These are phyloP conservation scores for Eimeria praecox DNA, from an alignment of 169 alveolate species.

Conservation along the genomic window DNA sequence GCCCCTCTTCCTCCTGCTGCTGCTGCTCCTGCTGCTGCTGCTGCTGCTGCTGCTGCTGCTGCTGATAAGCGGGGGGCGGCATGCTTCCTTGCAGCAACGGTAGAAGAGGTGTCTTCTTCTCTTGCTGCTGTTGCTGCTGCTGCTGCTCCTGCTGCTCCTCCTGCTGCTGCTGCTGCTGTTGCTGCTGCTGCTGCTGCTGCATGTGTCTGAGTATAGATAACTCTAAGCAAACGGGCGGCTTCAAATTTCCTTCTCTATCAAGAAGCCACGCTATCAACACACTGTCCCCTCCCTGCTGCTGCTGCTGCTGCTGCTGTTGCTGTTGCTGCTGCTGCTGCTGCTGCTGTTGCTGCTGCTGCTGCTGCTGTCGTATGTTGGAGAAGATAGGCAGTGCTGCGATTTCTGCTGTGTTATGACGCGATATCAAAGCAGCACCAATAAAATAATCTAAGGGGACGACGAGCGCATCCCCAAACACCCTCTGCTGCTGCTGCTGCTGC, in stretches of 20 bases:
- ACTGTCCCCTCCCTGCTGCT: conserved; percentile 4
- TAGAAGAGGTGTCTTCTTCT: neutral
- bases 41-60: conserved; percentile 30
- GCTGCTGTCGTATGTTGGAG: neutral
- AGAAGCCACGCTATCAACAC: conserved; percentile 4
- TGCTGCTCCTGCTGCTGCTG: conserved; percentile 23
- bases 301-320: conserved; percentile 35
- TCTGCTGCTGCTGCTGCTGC: conserved; percentile 28
- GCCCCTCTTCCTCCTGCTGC: conserved; percentile 31
- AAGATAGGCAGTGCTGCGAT: neutral
- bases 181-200: no score
- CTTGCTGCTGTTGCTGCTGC: no score
- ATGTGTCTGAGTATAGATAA: neutral
- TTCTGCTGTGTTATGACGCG: neutral
- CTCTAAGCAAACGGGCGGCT: conserved; percentile 60
- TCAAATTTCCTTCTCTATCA: conserved; percentile 36
- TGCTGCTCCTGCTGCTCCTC: no score
- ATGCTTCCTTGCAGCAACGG: conserved; percentile 1
- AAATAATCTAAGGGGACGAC: neutral
- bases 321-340: conserved; percentile 47
- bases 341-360: conserved; percentile 30
- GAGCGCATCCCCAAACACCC: conserved; percentile 6
- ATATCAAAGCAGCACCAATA: neutral
- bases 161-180: no score
- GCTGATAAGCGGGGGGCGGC: neutral